Evolutionary conservation across 306 rosid species (phyloP).

Genomic region (Quercus dentata): DNA sequence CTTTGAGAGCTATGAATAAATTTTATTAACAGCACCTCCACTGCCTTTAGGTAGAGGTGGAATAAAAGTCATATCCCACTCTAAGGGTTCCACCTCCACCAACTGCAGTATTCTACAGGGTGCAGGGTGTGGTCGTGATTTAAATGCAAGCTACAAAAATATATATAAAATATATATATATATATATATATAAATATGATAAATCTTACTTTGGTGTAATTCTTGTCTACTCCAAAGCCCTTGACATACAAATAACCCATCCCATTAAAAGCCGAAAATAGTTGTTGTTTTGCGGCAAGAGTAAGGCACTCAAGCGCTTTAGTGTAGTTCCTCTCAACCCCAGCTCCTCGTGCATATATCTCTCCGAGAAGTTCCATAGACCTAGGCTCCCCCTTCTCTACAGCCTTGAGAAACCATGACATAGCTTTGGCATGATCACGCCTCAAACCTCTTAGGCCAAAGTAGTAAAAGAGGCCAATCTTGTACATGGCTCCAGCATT

Average conservation of each 20-base stretch:
- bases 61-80: too few species aligned
- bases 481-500: slow-evolving; percentile 92
- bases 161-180: too few species aligned
- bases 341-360: slow-evolving; percentile 96
- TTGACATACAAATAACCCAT: slow-evolving; percentile 91
- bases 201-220: slow-evolving; percentile 72
- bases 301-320: slow-evolving; percentile 93
- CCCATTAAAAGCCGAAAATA: slow-evolving; percentile 87
- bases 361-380: slow-evolving; percentile 96
- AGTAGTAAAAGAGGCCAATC: slow-evolving; percentile 93
- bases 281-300: slow-evolving; percentile 77
- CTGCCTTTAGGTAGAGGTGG: too few species aligned
- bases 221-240: slow-evolving; percentile 90
- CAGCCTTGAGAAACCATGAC: slow-evolving; percentile 87
- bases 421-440: slow-evolving; percentile 87
- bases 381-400: slow-evolving; percentile 89
- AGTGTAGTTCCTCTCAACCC: slow-evolving; percentile 88
- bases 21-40: too few species aligned
- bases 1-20: too few species aligned
- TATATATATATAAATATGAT: too few species aligned
- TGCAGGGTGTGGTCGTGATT: too few species aligned
- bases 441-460: slow-evolving; percentile 89
- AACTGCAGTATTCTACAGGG: too few species aligned
- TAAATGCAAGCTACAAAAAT: too few species aligned
- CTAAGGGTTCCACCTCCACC: too few species aligned